Percentiles rank a stretch among this genome's conserved stretches.
Conservation (phyloP, 306 rosid genomes). For the Malus fusca region DNA sequence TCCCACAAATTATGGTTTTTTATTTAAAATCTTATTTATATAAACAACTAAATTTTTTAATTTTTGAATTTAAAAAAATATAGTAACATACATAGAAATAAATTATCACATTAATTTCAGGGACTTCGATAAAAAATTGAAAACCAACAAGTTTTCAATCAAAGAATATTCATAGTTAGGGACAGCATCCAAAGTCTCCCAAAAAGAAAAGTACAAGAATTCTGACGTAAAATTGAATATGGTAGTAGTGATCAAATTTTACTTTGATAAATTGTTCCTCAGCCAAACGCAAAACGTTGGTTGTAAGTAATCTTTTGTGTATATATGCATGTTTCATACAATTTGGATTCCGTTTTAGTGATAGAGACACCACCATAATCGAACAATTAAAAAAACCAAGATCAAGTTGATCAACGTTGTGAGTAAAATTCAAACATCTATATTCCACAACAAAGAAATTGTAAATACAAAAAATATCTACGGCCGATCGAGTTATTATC, state of each 20-base stretch:
- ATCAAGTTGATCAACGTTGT: background rate
- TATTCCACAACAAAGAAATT: background rate
- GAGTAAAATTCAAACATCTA: background rate
- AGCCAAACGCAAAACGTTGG: background rate
- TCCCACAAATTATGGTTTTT: no score
- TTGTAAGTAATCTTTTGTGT: background rate
- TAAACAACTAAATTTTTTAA: no score
- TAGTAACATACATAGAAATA: no score
- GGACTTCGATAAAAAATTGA: no score
- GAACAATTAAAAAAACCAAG: constrained; percentile 7
- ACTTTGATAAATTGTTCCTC: background rate
- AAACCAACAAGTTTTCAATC: no score
- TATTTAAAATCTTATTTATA: no score
- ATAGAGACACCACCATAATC: background rate
- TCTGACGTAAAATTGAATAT: no score
- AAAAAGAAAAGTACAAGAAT: no score
- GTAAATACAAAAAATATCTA: background rate
- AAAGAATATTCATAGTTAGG: no score
- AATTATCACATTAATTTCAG: no score
- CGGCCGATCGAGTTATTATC: constrained; percentile 7
- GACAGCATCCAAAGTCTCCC: no score
- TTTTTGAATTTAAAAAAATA: no score
- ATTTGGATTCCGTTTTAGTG: background rate
- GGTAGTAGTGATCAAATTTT: background rate
- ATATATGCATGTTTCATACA: background rate